Percentiles rank a stretch among this genome's conserved stretches.
These are phyloP conservation scores for Fusarium gaditjirri DNA, from an alignment of 2,329 filamentous ascomycete species.

Conservation along the genomic window DNA sequence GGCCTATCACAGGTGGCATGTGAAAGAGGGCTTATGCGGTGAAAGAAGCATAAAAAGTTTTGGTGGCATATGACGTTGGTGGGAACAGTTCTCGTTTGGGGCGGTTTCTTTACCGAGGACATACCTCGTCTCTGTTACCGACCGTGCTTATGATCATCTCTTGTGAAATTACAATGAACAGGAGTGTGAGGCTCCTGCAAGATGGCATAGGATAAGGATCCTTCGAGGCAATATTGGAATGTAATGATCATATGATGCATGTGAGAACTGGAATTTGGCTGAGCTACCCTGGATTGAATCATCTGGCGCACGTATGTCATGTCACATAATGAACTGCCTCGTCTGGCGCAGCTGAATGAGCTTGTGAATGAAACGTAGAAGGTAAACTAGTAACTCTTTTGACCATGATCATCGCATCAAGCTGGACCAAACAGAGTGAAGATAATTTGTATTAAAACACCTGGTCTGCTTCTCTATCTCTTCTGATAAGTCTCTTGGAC, in stretches of 20 bases:
- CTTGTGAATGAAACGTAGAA: neutral
- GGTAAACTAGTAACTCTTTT: neutral
- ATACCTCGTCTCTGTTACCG: neutral
- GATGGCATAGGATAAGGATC: neutral
- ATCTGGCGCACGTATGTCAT: neutral
- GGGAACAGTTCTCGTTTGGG: no score
- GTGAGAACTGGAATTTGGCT: neutral
- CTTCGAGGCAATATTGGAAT: neutral
- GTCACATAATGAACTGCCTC: neutral
- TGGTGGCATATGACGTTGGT: neutral
- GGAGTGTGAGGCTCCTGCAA: fast-evolving
- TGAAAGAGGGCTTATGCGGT: neutral
- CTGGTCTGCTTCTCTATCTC: neutral
- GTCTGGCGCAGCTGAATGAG: neutral
- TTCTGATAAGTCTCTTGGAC: neutral
- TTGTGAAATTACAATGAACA: neutral
- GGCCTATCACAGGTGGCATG: neutral
- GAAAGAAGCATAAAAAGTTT: neutral
- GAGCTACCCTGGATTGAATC: neutral
- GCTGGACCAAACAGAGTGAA: neutral
- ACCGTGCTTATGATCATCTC: no score
- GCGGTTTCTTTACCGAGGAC: neutral
- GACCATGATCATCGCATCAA: neutral
- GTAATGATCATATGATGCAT: neutral
- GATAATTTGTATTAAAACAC: constrained; percentile 1